These are phyloP conservation scores for Fusarium siculi DNA, from an alignment of 2,329 filamentous ascomycete species.

Conservation along the genomic window DNA sequence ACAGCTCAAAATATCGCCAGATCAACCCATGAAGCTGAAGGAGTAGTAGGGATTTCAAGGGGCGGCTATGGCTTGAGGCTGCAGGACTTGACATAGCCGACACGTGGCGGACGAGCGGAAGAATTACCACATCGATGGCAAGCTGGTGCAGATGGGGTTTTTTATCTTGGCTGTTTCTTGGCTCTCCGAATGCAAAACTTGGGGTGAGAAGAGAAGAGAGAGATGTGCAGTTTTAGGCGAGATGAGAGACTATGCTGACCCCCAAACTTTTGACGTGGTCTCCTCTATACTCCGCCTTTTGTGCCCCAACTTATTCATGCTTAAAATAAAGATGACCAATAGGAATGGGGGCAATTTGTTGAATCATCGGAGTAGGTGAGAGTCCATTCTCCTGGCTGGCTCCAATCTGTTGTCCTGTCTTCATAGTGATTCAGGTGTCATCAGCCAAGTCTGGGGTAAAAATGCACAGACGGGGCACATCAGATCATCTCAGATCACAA, in stretches of 20 bases:
- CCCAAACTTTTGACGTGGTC: background rate
- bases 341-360: background rate
- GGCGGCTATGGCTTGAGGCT: constrained; percentile 14
- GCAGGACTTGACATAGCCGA: background rate
- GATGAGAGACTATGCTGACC: background rate
- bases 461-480: constrained; percentile 12
- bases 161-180: constrained; percentile 15
- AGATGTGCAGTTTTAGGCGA: background rate
- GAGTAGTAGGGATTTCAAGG: background rate
- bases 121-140: background rate
- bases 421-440: background rate
- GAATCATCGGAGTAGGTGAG: background rate
- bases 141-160: background rate
- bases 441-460: background rate
- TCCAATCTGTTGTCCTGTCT: background rate
- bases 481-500: constrained; percentile 25
- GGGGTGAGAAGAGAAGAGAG: background rate
- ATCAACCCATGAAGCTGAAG: background rate
- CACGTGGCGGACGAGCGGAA: constrained; percentile 27
- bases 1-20: background rate
- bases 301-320: constrained; percentile 22
- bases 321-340: constrained; percentile 13
- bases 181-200: background rate
- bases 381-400: background rate
- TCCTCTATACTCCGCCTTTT: constrained; percentile 9